Base-by-base conservation (phyloP, 768 basidiomycete species). In the Grammothele lineata region DNA sequence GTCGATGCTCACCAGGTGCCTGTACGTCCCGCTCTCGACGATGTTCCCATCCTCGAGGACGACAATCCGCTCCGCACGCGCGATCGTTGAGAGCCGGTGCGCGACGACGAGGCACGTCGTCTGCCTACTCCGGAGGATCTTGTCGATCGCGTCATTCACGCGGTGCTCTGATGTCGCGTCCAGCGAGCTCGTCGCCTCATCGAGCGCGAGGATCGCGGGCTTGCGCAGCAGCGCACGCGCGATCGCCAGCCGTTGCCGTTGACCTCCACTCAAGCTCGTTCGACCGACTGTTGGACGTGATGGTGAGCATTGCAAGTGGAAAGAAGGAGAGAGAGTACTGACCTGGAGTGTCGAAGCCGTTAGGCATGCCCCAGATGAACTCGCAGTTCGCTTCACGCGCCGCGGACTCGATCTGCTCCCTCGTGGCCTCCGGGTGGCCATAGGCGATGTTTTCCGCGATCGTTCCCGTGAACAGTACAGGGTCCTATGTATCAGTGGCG, bases 381-480 rank as follows among this genome's bases (percentile, higher is more conserved):
- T 95, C 92, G 66, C 94, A 97, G 56, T 97, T 96, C 2, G 95
- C 95, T 49, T 90, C 79, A 17, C 87, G 74, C 0, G 93, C 94
- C 0, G 92, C 94, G 23, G 82, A 70, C 63, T 96, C 91, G 18
- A 97, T 88, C 49, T 95, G 80, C 54, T 83, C 82, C 18, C 87
- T 75, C 0, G 90, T 88, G 0, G 82, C 89, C 17, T 76, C 68
- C 8, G 78, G 74, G 40, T 85, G 77, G 2, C 94, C 94, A 58
- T 88, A 97, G 0, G 92, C 85, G 52, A 95, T 98, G 58, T 98
- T 98, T 2, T 89, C 87, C 2, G 92, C 92, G 41, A 97, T 94
- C 0, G 92, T 95, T 2, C 92, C 92, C 2, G 87, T 85, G 66
- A 96, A 96, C 23, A 96, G 66, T 2, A 92, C 81, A 0, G 92